A percentile compares a stretch with the other conserved stretches of the same genome.
Evolutionary conservation across 352 stramenopile species (phyloP).

Genomic region (Phytopythium sindhum): DNA sequence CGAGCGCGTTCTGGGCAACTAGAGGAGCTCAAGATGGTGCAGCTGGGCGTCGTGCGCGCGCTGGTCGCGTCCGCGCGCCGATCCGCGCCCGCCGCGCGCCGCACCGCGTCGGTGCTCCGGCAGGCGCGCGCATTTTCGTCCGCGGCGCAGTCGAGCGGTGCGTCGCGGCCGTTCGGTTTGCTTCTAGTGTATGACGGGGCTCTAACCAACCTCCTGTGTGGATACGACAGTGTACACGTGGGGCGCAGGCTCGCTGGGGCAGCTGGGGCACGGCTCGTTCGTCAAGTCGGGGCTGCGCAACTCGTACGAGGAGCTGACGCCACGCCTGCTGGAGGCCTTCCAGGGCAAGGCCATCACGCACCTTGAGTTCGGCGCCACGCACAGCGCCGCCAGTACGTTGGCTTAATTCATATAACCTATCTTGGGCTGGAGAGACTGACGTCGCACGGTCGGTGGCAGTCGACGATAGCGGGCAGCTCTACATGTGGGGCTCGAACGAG

Average conservation of each 20-base stretch:
- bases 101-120: constrained; percentile 10
- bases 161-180: not conserved
- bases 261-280: constrained; percentile 77
- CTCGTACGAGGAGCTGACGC: constrained; percentile 81
- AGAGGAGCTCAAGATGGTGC: constrained; percentile 31
- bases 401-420: no score
- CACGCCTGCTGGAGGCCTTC: constrained; percentile 66
- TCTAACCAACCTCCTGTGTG: not conserved
- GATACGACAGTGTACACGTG: constrained; percentile 64
- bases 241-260: constrained; percentile 81
- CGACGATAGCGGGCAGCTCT: constrained; percentile 63
- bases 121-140: constrained; percentile 31
- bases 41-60: constrained; percentile 32
- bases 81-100: not conserved
- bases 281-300: constrained; percentile 84
- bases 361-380: constrained; percentile 71
- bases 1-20: not conserved
- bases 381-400: constrained; percentile 75
- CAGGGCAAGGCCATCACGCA: constrained; percentile 58
- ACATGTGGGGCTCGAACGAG: constrained; percentile 89
- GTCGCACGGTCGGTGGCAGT: constrained; percentile 25
- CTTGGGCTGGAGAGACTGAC: not conserved
- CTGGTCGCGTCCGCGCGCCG: not conserved
- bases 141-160: constrained; percentile 59
- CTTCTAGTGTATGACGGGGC: no score